Base-by-base conservation (phyloP, 495 filamentous ascomycete species). In the Amniculicola lignicola region DNA sequence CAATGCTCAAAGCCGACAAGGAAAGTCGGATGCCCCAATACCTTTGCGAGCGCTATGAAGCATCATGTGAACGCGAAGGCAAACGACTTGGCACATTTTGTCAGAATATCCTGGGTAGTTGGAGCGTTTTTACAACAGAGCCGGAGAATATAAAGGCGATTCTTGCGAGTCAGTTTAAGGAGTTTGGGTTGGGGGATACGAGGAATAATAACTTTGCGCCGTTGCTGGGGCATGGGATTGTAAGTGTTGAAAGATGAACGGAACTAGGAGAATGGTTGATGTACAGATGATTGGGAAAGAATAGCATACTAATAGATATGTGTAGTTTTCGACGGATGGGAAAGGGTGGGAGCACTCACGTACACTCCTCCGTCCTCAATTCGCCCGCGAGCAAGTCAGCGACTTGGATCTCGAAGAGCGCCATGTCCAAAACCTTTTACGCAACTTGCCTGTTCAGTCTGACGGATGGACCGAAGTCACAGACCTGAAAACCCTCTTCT, bases 81-180 rank as follows among this genome's bases (percentile, higher is more conserved):
- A 31, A 19, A 19, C 35, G 9, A 2, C 14, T 48, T 6, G 31
- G 11, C 16, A 63, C 59, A 6, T 43, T 51, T 16, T 50, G 33
- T 16, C 52, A 62, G 31, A 56, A 57, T 36, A 1, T 62, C 18
- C 38, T 62, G 29, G 52, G 53, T 0, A 50, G 3, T 14, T 19
- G 18, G 10, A 40, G 28, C 3, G 35, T 50, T 11, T 54, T 74
- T 16, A 91, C 89, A 0, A 74, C 72, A 40, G 88, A 94, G 37
- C 89, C 88, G 0, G 84, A 91, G 63, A 96, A 94, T 68, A 78
- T 97, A 69, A 90, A 96, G 65, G 84, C 90, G 0, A 72, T 96
- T 5, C 76, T 96, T 2, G 87, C 89, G 0, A 85, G 83, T 0
- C 85, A 94, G 59, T 96, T 94, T 64, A 76, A 83, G 21, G 85